Evolutionary conservation across 768 basidiomycete genomes (phyloP).

Genomic region (Lepiota subincarnata): DNA sequence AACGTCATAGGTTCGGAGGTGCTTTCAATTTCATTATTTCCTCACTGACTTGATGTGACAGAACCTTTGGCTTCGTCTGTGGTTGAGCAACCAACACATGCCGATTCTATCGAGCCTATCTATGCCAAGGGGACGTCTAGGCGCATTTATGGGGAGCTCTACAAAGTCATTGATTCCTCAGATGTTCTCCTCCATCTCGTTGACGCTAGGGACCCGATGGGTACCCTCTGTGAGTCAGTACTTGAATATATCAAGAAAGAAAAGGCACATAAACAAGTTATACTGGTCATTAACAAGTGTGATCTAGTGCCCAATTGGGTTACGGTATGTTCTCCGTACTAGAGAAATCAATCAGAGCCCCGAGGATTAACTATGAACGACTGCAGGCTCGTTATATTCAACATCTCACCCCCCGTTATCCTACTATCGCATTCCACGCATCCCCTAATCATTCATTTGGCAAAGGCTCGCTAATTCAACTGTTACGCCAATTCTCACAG

Average conservation of each 20-base stretch:
- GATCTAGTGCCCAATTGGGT: slow-evolving; percentile 99
- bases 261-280: slow-evolving; percentile 95
- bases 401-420: slow-evolving; percentile 90
- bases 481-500: slow-evolving; percentile 93
- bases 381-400: slow-evolving; percentile 89
- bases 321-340: slow-evolving; percentile 59
- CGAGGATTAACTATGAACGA: not conserved
- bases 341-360: not conserved
- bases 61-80: slow-evolving; percentile 48
- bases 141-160: slow-evolving; percentile 95
- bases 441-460: slow-evolving; percentile 99
- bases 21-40: not conserved
- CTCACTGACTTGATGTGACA: slow-evolving; percentile 15
- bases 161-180: slow-evolving; percentile 99
- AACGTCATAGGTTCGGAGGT: slow-evolving; percentile 41
- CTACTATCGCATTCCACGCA: slow-evolving; percentile 97
- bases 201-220: slow-evolving; percentile 93
- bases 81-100: slow-evolving; percentile 58
- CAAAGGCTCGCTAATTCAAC: slow-evolving; percentile 96
- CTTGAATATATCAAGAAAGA: slow-evolving; percentile 93
- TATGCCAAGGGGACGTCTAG: slow-evolving; percentile 94
- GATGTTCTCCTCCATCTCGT: slow-evolving; percentile 94
- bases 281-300: slow-evolving; percentile 96
- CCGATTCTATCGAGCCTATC: slow-evolving; percentile 84
- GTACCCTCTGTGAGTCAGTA: slow-evolving; percentile 92